Evolutionary conservation across 108 stramenopile genomes (phyloP), one percentile per base, ranked within the genome.

Genomic region (Aurantiochytrium sp.): DNA sequence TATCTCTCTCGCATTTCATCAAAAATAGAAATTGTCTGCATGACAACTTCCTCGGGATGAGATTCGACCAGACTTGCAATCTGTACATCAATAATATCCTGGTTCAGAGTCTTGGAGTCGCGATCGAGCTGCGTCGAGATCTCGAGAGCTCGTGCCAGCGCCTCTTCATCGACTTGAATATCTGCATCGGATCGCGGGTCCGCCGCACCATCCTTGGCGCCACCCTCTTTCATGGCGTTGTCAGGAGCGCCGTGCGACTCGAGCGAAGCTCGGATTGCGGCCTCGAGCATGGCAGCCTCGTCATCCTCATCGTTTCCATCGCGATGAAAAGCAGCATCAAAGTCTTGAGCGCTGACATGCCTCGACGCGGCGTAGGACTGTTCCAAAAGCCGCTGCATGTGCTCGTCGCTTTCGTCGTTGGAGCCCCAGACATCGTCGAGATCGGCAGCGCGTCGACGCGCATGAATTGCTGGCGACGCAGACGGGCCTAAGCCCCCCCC

Each of bases 21-120:
- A 53, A 83, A 83, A 16, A 83, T 83, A 0, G 76, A 83, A 28
- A 83, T 83, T 14, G 76, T 53, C 51, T 83, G 76, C 76, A 83
- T 47, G 6, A 53, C 76, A 4, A 83, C 51, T 35, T 83, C 76
- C 10, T 55, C 6, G n/a, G 76, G 76, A 8, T 83, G 1, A 12
- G 45, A 53, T 12, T 47, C 76, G 3, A 83, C 12, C 19, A 83
- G 76, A 3, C 43, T 45, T 6, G 45, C 76, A 53, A 83, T 53
- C 51, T 83, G 76, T 16, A 83, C 51, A 53, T 47, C 76, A 23
- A 83, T 83, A 23, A 83, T 4, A 2, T 83, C 76, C 12, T 83
- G 49, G 51, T 83, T 53, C 19, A 83, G 45, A 0, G 12, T 23
- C 19, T 47, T 45, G 0, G 49, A 53, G 28, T 69, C 5, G 21